phyloP scores from a whole-genome alignment of 805 yeast genomes.

The Metschnikowia peoriensis region DNA sequence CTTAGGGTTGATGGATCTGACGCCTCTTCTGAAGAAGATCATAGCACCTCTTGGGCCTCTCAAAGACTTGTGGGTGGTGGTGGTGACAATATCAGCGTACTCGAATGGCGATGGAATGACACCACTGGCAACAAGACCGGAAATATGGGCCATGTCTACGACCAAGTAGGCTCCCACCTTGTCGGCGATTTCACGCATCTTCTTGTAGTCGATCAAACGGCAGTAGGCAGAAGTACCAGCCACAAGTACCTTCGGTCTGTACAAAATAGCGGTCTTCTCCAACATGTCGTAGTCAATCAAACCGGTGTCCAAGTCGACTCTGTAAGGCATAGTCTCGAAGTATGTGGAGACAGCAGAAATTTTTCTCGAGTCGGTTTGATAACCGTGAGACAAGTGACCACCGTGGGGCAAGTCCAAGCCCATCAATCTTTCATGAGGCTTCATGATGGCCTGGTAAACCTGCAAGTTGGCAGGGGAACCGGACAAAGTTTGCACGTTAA shows the following conservation, averaged over 20 bases:
- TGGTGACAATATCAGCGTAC: slow-evolving; percentile 95
- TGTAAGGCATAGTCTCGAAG: slow-evolving; percentile 98
- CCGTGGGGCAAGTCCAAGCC: slow-evolving; percentile 98
- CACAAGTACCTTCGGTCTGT: slow-evolving; percentile 93
- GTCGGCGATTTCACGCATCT: slow-evolving; percentile 96
- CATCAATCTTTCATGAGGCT: slow-evolving; percentile 95
- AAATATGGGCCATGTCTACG: slow-evolving; percentile 98
- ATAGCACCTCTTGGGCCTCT: slow-evolving; percentile 99
- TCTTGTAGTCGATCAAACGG: slow-evolving; percentile 92
- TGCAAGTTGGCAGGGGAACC: slow-evolving; percentile 98
- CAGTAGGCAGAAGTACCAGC: slow-evolving; percentile 99
- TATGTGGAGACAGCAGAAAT: slow-evolving; percentile 95
- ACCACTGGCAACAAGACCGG: slow-evolving; percentile 94
- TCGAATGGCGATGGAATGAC: slow-evolving; percentile 96
- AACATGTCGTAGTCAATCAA: slow-evolving; percentile 93
- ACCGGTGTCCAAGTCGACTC: slow-evolving; percentile 89
- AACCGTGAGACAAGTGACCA: slow-evolving; percentile 98
- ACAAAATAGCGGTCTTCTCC: slow-evolving; percentile 84
- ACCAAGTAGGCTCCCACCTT: slow-evolving; percentile 95
- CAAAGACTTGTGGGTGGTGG: slow-evolving; percentile 97
- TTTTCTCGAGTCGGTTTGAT: slow-evolving; percentile 90
- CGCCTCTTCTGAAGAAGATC: slow-evolving; percentile 98
- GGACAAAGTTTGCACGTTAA: slow-evolving; percentile 92
- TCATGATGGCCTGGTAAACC: slow-evolving; percentile 92
- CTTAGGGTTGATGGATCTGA: slow-evolving; percentile 75